phyloP scores from a whole-genome alignment of 176 grass and related monocot genomes.

The Eleusine indica region DNA sequence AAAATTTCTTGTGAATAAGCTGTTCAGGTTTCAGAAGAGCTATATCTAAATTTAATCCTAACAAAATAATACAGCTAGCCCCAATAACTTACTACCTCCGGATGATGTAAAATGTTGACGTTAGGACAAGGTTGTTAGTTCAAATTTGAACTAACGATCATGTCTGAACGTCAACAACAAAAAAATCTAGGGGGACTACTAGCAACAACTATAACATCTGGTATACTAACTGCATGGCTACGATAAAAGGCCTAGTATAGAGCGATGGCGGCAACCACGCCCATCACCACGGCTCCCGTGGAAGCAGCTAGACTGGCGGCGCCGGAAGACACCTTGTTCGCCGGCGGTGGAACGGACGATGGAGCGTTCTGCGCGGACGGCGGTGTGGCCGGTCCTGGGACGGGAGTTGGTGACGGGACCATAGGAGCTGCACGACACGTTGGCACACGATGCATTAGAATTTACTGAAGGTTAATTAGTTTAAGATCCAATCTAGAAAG shows the following conservation, averaged over 20 bases:
- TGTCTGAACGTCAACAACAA: too few relatives aligned
- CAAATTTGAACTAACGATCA: too few relatives aligned
- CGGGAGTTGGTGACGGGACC: not conserved
- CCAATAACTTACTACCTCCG: too few relatives aligned
- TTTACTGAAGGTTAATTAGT: not conserved
- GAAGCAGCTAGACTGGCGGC: not conserved
- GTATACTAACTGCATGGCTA: not conserved
- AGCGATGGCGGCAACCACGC: constrained; percentile 3
- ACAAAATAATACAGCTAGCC: not conserved
- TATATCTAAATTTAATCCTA: not conserved
- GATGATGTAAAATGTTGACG: too few relatives aligned
- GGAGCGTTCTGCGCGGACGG: not conserved
- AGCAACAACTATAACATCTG: not conserved
- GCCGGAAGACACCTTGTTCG: not conserved
- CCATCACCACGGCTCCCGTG: not conserved
- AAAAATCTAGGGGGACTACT: not conserved
- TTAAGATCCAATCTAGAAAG: not conserved
- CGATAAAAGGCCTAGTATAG: not conserved
- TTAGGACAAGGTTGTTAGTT: too few relatives aligned
- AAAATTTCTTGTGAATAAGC: not conserved
- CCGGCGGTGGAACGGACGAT: not conserved
- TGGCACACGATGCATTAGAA: not conserved
- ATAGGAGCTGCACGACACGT: constrained; percentile 30
- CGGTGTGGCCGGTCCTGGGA: not conserved
- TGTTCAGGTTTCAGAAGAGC: not conserved